These are phyloP conservation scores for Agapanthus africanus DNA, from an alignment of 106 monocot species.

Conservation along the genomic window DNA sequence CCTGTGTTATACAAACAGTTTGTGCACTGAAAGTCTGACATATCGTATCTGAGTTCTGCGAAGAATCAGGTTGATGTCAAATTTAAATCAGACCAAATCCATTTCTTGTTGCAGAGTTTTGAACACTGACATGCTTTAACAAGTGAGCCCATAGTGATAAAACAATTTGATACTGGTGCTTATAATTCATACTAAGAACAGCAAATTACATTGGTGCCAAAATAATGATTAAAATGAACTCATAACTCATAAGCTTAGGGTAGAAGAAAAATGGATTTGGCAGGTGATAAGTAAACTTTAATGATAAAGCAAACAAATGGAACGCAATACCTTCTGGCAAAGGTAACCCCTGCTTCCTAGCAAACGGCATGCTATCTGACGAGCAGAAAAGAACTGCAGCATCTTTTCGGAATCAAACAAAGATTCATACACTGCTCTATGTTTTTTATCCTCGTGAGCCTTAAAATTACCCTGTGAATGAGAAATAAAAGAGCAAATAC, in stretches of 20 bases:
- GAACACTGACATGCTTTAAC: too few relatives aligned
- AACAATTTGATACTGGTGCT: neutral
- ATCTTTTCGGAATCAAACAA: slow-evolving; percentile 67
- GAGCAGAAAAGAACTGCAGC: slow-evolving; percentile 67
- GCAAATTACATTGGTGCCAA: neutral
- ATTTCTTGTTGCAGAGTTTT: too few relatives aligned
- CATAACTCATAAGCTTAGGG: too few relatives aligned
- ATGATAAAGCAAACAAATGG: too few relatives aligned
- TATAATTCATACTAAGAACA: neutral
- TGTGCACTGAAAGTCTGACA: too few relatives aligned
- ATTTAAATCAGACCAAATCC: too few relatives aligned
- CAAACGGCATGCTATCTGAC: slow-evolving; percentile 84
- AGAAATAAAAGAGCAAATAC: neutral
- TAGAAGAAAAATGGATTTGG: neutral
- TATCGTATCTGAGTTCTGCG: too few relatives aligned
- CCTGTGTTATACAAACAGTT: too few relatives aligned
- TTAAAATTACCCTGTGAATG: slow-evolving; percentile 66
- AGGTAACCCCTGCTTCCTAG: slow-evolving; percentile 79
- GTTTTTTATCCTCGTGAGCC: slow-evolving; percentile 66
- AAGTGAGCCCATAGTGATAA: neutral
- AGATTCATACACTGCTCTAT: slow-evolving; percentile 54
- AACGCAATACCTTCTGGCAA: slow-evolving; percentile 96
- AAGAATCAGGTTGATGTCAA: too few relatives aligned
- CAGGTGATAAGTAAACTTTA: neutral
- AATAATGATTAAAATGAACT: neutral